These are phyloP conservation scores for Dictyophora rubrovolvata DNA, from an alignment of 768 basidiomycete genomes.

Conservation along the genomic window DNA sequence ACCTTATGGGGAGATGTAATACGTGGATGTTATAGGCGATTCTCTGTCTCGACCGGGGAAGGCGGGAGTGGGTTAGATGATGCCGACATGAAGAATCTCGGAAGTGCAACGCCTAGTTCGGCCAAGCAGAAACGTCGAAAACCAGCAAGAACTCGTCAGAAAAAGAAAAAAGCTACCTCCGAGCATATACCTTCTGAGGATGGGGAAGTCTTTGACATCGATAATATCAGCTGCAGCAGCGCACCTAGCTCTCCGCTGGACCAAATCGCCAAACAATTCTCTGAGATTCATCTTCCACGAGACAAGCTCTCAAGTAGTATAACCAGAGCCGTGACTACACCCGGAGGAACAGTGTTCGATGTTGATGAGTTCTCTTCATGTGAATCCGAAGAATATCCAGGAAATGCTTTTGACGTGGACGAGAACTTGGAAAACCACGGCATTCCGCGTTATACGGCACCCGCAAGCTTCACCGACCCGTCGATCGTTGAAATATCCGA, in stretches of 20 bases:
- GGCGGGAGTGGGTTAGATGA: neutral
- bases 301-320: no score
- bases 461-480: neutral
- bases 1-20: constrained; percentile 63
- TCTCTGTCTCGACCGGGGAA: constrained; percentile 10
- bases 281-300: no score
- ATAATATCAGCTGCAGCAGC: constrained; percentile 14
- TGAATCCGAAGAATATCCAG: neutral
- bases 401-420: neutral
- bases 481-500: neutral
- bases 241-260: neutral
- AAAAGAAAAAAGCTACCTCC: neutral
- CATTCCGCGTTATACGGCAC: neutral
- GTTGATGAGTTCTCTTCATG: neutral
- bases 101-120: neutral
- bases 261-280: no score
- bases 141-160: neutral
- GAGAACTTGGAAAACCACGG: neutral
- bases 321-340: neutral
- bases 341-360: neutral
- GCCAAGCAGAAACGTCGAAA: neutral
- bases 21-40: constrained; percentile 48
- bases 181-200: neutral
- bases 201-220: constrained; percentile 20
- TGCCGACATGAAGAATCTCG: neutral